Evolutionary conservation across 768 basidiomycete genomes (phyloP), one percentile per base, ranked within the genome.

Genomic region (Mycena olivaceomarginata): DNA sequence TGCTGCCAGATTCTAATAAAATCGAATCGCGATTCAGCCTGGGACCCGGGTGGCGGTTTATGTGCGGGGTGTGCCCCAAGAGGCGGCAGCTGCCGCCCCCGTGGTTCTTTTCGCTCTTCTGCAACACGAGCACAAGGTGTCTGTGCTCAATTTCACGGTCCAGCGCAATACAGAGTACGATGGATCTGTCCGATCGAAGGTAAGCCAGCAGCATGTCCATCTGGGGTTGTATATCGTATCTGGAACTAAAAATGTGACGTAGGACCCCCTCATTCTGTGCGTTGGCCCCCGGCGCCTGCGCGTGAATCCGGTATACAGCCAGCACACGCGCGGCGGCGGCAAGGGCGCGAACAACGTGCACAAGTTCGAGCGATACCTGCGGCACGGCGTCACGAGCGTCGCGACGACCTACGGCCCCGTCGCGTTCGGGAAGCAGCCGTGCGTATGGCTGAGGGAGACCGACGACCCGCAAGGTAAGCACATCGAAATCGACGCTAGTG

Each of bases 321-420:
- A 98, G 81, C 97, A 98, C 80, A 94, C 95, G 4, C 92, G 93
- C 9, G 97, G 97, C 15, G 97, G 97, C 20, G 96, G 95, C 18
- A 96, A 94, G 84, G 97, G 97, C 13, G 89, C 93, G 57, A 99
- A 99, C 89, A 99, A 99, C 81, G 97, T 98, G 2, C 98, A 99
- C 90, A 99, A 99, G 82, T 98, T 95, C 70, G 97, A 98, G 86
- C 92, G 96, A 43, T 99, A 93, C 85, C 89, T 99, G 40, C 92
- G 95, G 56, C 96, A 96, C 81, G 96, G 97, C 7, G 87, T 89
- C 43, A 95, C 95, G 4, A 91, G 88, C 72, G 95, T 99, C 25
- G 97, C 95, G 4, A 98, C 97, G 8, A 91, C 93, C 1, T 99
- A 97, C 82, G 97, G 95, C 6, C 97, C 98, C 2, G 92, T 98